These are phyloP conservation scores for Fusarium sororula DNA, from an alignment of 2,329 filamentous ascomycete species.

Conservation along the genomic window DNA sequence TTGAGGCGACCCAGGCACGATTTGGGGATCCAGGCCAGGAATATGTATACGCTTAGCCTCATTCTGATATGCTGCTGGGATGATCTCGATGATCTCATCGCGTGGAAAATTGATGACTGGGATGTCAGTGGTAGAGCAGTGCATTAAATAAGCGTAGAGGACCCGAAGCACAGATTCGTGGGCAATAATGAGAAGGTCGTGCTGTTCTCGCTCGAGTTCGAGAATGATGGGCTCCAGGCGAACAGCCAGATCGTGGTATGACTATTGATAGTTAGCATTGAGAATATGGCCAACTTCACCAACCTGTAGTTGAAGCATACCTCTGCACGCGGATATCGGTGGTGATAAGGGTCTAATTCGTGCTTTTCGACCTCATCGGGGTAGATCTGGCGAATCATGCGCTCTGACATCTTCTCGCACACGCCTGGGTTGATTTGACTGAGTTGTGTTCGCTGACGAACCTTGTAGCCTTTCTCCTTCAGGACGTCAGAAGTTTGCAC, in stretches of 20 bases:
- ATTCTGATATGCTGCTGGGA: slow-evolving; percentile 97
- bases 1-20: slow-evolving; percentile 81
- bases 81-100: slow-evolving; percentile 98
- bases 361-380: slow-evolving; percentile 94
- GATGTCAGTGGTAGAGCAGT: slow-evolving; percentile 94
- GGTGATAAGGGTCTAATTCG: slow-evolving; percentile 94
- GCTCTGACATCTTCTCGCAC: slow-evolving; percentile 91
- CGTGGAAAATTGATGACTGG: slow-evolving; percentile 92
- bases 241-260: slow-evolving; percentile 98
- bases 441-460: slow-evolving; percentile 94
- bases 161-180: slow-evolving; percentile 98
- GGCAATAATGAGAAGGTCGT: slow-evolving; percentile 96
- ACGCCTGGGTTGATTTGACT: slow-evolving; percentile 97
- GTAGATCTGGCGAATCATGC: slow-evolving; percentile 80
- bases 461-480: slow-evolving; percentile 81
- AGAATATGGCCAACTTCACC: neutral
- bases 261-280: slow-evolving; percentile 60
- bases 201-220: slow-evolving; percentile 95
- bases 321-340: slow-evolving; percentile 94
- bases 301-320: slow-evolving; percentile 55
- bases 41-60: slow-evolving; percentile 92
- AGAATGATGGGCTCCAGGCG: slow-evolving; percentile 97
- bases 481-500: slow-evolving; percentile 89
- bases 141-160: slow-evolving; percentile 97
- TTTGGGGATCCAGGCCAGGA: slow-evolving; percentile 69